Evolutionary conservation across 1,284 basidiomycete genomes (phyloP), one percentile per base, ranked within the genome.

Genomic region (Ganoderma resinaceum): DNA sequence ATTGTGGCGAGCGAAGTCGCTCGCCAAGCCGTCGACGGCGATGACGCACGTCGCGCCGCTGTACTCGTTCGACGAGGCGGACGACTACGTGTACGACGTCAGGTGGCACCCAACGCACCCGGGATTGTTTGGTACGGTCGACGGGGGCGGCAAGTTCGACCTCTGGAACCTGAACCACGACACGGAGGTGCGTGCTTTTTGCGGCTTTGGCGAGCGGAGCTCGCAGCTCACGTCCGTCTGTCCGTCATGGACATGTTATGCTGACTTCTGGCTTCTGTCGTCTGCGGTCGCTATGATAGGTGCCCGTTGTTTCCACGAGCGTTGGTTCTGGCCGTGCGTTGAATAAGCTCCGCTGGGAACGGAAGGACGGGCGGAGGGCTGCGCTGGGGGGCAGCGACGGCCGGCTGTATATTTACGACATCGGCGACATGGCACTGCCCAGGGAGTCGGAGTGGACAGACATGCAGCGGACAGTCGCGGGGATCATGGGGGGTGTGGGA

Each of bases 71-170:
- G 97, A 99, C 75, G 97, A 98, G 80, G 92, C 95, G 14, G 95
- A 96, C 78, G 97, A 99, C 79, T 99, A 99, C 78, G 95, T 99
- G n/a, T 99, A 98, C 81, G 97, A 99, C 81, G 96, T 96, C 61
- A 93, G 92, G 78, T 99, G 98, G 98, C 97, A 99, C 79, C 96
- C 97, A 1, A 84, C 89, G 33, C 97, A 99, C 79, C 98, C 98
- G 4, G 95, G 96, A 0, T 71, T 98, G 55, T 99, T 99, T 79
- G 97, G 94, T 18, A 91, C 90, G 4, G 98, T 96, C 1, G 97
- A 99, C 79, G 98, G 96, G 0, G 92, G 93, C 2, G 98, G 97
- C 40, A 93, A 92, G 77, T 96, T 99, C 80, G 96, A 99, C 78
- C 76, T 99, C 59, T 99, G 96, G 95, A 98, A 99, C 80, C 81